Evolutionary conservation across 2,329 filamentous ascomycete species (phyloP), one percentile per base, ranked within the genome.

Genomic region (Hypocrella siamensis): DNA sequence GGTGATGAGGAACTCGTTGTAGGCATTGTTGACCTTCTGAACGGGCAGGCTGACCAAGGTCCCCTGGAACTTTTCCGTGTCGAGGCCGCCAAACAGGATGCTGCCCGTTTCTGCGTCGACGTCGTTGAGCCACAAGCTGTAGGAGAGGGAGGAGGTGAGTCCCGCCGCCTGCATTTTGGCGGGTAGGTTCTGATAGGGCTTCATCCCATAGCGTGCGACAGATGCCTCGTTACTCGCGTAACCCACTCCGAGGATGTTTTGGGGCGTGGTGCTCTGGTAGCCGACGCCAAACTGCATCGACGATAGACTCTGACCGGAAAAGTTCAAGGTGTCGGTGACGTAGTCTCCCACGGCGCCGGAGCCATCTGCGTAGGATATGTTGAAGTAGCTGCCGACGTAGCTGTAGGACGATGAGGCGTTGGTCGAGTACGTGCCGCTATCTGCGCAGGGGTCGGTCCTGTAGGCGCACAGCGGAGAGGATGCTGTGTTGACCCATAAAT

Each of bases 351-450:
- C 51, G 1, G 84, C 80, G 5, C 75, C 73, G 0, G 80, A 80
- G 28, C 81, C 81, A 53, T 93, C 85, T 26, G 80, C 78, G 42
- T 93, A 93, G 2, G 75, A 75, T 40, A 93, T 93, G 56, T 88
- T 86, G 60, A 94, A 93, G 37, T 74, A 64, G 46, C 70, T 75
- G 39, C 74, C 75, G 33, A 93, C 54, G 47, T 76, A 84, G 21
- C 65, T 46, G 53, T 86, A 88, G 3, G 83, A 81, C 2, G 79
- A 83, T 0, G 84, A 93, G 1, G 62, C 54, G 48, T 80, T 78
- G 26, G 79, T 67, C 27, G 57, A 51, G 52, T 85, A 93, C 2
- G 73, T 73, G 11, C 81, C 82, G 1, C 71, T 67, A 14, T 54
- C 56, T 5, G 53, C 45, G 46, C 83, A 90, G 1, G 66, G 65